phyloP scores from a whole-genome alignment of 495 filamentous ascomycete genomes.

The Eremomyces bilateralis region DNA sequence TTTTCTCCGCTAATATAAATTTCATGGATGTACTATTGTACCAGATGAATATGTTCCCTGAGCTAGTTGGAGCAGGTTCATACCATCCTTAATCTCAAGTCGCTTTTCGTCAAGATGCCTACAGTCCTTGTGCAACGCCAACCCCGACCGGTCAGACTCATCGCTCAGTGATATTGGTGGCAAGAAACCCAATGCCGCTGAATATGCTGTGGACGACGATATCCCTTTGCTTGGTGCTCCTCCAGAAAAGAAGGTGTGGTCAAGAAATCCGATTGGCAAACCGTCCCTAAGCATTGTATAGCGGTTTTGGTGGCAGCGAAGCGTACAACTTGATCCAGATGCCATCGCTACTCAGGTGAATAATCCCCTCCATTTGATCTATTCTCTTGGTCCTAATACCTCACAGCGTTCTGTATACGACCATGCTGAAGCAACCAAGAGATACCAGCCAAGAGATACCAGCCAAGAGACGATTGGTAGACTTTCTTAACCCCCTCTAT shows the following conservation, averaged over 20 bases:
- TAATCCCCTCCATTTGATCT: not conserved
- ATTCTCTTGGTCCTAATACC: not conserved
- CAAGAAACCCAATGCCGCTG: slow-evolving; percentile 1
- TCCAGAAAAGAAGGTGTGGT: slow-evolving; percentile 5
- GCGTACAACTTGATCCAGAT: slow-evolving; percentile 1
- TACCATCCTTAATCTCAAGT: too few species aligned
- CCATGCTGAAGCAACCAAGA: slow-evolving; percentile 3
- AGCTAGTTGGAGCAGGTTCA: too few species aligned
- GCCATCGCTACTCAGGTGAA: slow-evolving; percentile 13
- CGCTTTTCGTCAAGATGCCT: too few species aligned
- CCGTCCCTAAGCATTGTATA: too few species aligned
- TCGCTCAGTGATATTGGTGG: not conserved
- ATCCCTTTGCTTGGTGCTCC: slow-evolving; percentile 6
- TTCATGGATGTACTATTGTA: too few species aligned
- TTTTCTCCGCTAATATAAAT: too few species aligned
- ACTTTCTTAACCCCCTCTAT: not conserved
- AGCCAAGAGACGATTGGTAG: too few species aligned
- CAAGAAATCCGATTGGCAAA: too few species aligned
- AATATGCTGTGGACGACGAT: slow-evolving; percentile 1
- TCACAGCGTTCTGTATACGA: slow-evolving; percentile 3
- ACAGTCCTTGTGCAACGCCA: not conserved
- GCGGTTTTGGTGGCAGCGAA: not conserved
- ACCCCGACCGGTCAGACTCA: not conserved
- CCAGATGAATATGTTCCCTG: too few species aligned
- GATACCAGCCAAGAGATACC: not conserved